Evolutionary conservation across 805 yeast genomes (phyloP), one percentile per base, ranked within the genome.

Genomic region (Kodamaea kaohsiungensis): DNA sequence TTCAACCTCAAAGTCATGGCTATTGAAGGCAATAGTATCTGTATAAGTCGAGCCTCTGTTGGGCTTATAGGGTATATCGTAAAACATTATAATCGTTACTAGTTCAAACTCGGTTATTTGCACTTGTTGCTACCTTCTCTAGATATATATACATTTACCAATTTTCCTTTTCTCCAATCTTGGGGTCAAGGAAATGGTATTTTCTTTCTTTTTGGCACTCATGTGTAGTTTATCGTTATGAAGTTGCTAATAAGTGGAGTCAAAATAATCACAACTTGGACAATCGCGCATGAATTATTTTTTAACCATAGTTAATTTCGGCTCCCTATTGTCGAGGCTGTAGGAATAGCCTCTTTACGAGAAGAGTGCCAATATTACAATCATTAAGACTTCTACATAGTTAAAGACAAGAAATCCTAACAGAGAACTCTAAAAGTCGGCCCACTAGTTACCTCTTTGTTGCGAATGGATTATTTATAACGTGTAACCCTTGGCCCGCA

Each of bases 1-100:
- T 15, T 51, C 53, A 16, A 46, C 19, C 18, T 51, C 50, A 18
- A 51, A 38, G 40, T 51, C 46, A 16, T 46, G 53, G 40, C 22
- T 13, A 46, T 51, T 51, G 39, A 27, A 27, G 2, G 16, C 2
- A 13, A 50, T 19, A 17, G 13, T 43, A 42, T 43, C 38, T 25
- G 48, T 43, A 43, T 43, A 37, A 9, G 53, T 30, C 8, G 48
- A 45, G 13, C 48, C 53, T 35, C 48, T 37, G 12, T 27, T 30
- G 38, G 48, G 38, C 25, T 27, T 25, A 13, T 46, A 16, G 35
- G 48, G 48, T 25, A 43, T 43, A 43, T 43, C 47, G 27, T 43
- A 43, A 19, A 27, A 40, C 45, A 40, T 40, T 30, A 5, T 30
- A 9, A 27, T 27, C 33, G 8, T 27, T 30, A 5, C 12, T 30